Evolutionary conservation across 75 land plant genomes (phyloP), one percentile per base, ranked within the genome.

Genomic region (Adiantum capillusveneris): DNA sequence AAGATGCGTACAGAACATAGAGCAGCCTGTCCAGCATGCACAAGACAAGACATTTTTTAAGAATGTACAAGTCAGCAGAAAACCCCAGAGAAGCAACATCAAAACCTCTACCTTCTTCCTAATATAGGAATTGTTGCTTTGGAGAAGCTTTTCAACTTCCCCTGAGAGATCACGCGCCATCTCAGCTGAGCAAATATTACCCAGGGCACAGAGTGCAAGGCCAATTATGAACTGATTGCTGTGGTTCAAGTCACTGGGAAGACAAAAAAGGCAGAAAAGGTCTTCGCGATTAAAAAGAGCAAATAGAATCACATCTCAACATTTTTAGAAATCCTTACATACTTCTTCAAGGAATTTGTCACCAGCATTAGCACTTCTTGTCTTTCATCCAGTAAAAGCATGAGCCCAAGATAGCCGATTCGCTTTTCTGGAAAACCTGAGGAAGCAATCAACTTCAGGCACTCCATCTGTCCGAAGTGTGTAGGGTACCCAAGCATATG

Each of bases 301-400:
- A n/a, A n/a, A n/a, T 18, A 31, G 17, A 12, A 18, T 31, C 7
- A 25, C n/a, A n/a, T n/a, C n/a, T n/a, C n/a, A n/a, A n/a, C n/a
- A n/a, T n/a, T n/a, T n/a, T n/a, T n/a, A 52, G 36, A 20, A 28
- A 59, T 59, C 64, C 16, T 20, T 24, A 90, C 82, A 80, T 95
- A 95, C 99, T 95, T 96, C 59, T 95, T 90, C 39, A 95, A 68
- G 49, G 99, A 95, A 66, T 95, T 90, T 39, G 99, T 95, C 34
- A 95, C 99, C 68, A 95, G 66, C 99, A 95, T 90, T n/a, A 95
- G 82, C 57, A 95, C 99, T 80, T 95, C 99, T 66, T 95, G 99
- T 74, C 96, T 81, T 79, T 95, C 99, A 75, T 95, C 99, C 52
- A 95, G 86, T 62, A 95, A 92, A 62, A 95, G 71, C 99, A 95